These are phyloP conservation scores for Xylariaceae sp. DNA, from an alignment of 2,329 filamentous ascomycete genomes.

Conservation along the genomic window DNA sequence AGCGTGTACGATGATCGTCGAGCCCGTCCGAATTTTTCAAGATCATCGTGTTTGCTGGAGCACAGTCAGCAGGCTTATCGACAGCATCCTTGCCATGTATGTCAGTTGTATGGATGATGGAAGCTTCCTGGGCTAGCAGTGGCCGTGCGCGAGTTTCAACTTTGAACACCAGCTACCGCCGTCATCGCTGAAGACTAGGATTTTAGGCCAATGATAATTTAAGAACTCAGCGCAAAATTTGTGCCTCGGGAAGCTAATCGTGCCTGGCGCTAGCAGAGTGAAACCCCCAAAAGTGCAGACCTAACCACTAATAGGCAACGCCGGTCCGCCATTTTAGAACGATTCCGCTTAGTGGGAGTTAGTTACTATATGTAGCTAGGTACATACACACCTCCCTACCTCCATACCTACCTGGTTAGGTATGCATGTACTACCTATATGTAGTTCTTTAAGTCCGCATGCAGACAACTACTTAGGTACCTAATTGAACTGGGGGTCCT, in stretches of 20 bases:
- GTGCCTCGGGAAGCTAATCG: background rate
- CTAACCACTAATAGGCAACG: background rate
- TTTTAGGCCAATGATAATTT: constrained; percentile 16
- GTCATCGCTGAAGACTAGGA: constrained; percentile 4
- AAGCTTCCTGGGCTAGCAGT: constrained; percentile 14
- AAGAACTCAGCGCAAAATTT: constrained; percentile 3
- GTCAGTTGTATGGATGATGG: constrained; percentile 22
- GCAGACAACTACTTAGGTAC: background rate
- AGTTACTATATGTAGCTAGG: no score
- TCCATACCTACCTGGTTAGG: no score
- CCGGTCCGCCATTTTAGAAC: background rate
- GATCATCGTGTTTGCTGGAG: background rate
- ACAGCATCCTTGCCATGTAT: background rate
- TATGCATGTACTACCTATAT: no score
- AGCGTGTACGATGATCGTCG: no score
- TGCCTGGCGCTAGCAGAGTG: constrained; percentile 11
- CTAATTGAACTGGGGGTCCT: background rate
- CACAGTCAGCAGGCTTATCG: background rate
- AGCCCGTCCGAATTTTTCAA: no score
- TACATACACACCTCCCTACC: no score
- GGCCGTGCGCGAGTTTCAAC: constrained; percentile 29
- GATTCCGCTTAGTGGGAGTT: no score
- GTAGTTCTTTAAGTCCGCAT: background rate
- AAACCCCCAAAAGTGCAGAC: constrained; percentile 12
- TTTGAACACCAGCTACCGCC: constrained; percentile 25